A percentile compares a stretch with the other conserved stretches of the same genome.
phyloP scores from a whole-genome alignment of 179 eudicot genomes.

The Corrigiola litoralis region DNA sequence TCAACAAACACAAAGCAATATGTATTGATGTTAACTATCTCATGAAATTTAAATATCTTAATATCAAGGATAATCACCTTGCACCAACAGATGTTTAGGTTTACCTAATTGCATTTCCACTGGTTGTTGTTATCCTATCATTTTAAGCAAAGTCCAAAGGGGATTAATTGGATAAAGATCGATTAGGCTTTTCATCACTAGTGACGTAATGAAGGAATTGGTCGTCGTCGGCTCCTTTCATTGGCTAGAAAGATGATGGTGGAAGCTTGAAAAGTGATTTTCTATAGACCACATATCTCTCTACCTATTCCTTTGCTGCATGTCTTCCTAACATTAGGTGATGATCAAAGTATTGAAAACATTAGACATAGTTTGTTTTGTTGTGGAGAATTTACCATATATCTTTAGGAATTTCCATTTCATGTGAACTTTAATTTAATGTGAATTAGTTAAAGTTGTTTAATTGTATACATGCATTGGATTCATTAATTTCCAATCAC shows the following conservation, averaged over 20 bases:
- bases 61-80: conserved; percentile 7
- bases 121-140: background rate
- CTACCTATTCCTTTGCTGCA: background rate
- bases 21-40: background rate
- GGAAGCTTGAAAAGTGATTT: background rate
- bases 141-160: conserved; percentile 23
- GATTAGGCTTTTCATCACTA: conserved; percentile 26
- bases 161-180: conserved; percentile 12
- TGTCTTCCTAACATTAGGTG: background rate
- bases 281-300: background rate
- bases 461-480: too few species aligned
- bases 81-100: conserved; percentile 26
- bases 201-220: conserved; percentile 6
- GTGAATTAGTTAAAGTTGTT: too few species aligned
- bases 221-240: conserved; percentile 10
- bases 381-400: too few species aligned
- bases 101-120: conserved; percentile 29
- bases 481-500: too few species aligned
- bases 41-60: background rate
- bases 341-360: background rate
- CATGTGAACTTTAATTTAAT: too few species aligned
- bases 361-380: too few species aligned
- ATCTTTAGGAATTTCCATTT: too few species aligned
- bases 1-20: background rate
- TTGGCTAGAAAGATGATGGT: background rate